Evolutionary conservation across 2,329 filamentous ascomycete genomes (phyloP), one percentile per base, ranked within the genome.

Genomic region (Aspergillus ochraceus): DNA sequence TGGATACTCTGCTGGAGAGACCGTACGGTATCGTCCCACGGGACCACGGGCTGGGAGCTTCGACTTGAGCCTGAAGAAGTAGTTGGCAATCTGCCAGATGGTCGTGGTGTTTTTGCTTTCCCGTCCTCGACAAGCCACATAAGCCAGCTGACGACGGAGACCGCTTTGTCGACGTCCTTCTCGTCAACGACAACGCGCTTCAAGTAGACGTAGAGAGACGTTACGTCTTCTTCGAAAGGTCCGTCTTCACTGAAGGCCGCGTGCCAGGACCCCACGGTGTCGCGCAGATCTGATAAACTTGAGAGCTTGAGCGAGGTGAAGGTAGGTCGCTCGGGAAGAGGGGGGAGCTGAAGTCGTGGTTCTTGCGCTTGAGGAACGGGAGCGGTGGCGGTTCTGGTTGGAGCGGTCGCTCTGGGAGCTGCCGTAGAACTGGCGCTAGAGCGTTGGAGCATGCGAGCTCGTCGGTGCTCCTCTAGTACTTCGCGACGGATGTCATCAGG

Each of bases 401-500:
- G 58, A 9, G 56, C 57, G 26, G 8, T 29, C 49, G 62, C 55
- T 60, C 70, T 62, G 55, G 66, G 61, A 47, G 66, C 56, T 5
- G 71, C 59, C 3, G 72, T 74, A 19, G 83, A 60, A 54, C 78
- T 79, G n/a, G 87, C 73, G 0, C 80, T 82, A 1, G 83, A 79
- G 19, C 77, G 81, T 42, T 86, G 83, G 11, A 86, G 85, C 20
- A 89, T 79, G n/a, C 82, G 85, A 20, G 78, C 75, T 20, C 84
- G 84, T 36, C 82, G 83, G 69, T 93, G 88, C 68, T 96, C 90
- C 20, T 86, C 87, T 2, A 97, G 75, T 6, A 98, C 83, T 75
- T 98, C 93, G 17, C 79, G 81, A 12, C 90, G 86, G 51, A 96
- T 84, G 51, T 96, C 91, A 64, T 90, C 88, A 0, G 94, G 94